phyloP scores from a whole-genome alignment of 192 early-diverging fungal genomes.

The Entophlyctis luteolus region DNA sequence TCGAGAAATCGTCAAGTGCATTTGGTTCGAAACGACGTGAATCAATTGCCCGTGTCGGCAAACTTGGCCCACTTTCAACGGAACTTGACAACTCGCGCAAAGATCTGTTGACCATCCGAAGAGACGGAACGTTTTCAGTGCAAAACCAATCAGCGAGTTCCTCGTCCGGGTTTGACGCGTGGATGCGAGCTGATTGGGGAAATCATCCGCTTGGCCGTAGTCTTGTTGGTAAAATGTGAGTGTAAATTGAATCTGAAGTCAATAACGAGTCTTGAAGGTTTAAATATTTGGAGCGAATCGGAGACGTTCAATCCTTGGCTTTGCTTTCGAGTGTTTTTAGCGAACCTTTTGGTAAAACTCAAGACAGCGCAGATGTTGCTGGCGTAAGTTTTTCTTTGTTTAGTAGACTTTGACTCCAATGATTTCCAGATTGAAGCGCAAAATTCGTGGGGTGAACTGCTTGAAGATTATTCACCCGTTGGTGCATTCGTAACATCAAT shows the following conservation, averaged over 20 bases:
- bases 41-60: neutral
- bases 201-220: slow-evolving; percentile 15
- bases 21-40: slow-evolving; percentile 12
- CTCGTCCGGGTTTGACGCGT: neutral
- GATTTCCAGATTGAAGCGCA: no score
- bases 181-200: slow-evolving; percentile 22
- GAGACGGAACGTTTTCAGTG: slow-evolving; percentile 12
- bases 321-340: slow-evolving; percentile 10
- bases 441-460: no score
- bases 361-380: neutral
- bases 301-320: slow-evolving; percentile 17
- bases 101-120: neutral
- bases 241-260: neutral
- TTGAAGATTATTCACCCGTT: no score
- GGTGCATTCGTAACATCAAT: no score
- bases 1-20: no score
- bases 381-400: neutral
- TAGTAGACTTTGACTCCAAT: no score
- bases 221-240: slow-evolving; percentile 21
- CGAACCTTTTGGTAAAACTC: slow-evolving; percentile 17
- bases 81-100: neutral
- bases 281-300: slow-evolving; percentile 9
- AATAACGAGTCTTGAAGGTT: neutral
- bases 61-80: neutral
- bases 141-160: neutral